Conservation (phyloP, 208 protist species). For the Leishmania major region DNA sequence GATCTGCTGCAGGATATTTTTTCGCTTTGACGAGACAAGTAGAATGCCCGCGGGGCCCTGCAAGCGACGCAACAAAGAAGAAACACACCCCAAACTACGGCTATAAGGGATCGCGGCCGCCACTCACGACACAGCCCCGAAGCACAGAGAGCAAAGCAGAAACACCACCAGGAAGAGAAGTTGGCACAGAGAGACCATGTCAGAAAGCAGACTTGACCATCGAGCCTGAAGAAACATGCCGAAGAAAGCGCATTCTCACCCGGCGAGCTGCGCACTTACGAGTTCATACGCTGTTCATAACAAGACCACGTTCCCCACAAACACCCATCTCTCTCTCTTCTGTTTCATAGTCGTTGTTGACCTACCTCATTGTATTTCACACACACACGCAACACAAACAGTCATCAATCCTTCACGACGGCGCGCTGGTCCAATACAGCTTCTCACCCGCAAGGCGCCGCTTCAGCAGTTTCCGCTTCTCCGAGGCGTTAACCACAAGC, state of each 20-base stretch:
- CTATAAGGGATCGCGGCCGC: not conserved
- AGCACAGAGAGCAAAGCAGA: not conserved
- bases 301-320: not conserved
- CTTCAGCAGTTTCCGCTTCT: constrained; percentile 2
- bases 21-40: not conserved
- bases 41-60: not conserved
- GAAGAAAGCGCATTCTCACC: not conserved
- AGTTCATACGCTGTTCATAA: not conserved
- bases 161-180: not conserved
- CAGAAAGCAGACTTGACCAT: not conserved
- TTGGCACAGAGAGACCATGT: not conserved
- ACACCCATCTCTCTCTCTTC: not conserved
- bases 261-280: not conserved
- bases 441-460: constrained; percentile 25
- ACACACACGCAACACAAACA: not conserved
- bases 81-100: not conserved
- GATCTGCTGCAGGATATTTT: no score
- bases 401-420: not conserved
- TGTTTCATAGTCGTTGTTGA: not conserved
- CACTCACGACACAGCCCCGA: not conserved
- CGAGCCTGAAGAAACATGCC: not conserved
- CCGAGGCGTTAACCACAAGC: constrained; percentile 28
- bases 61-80: not conserved
- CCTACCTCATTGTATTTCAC: not conserved
- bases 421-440: constrained; percentile 37